Conservation (phyloP, 352 stramenopile species). For the Pythium sp. region DNA sequence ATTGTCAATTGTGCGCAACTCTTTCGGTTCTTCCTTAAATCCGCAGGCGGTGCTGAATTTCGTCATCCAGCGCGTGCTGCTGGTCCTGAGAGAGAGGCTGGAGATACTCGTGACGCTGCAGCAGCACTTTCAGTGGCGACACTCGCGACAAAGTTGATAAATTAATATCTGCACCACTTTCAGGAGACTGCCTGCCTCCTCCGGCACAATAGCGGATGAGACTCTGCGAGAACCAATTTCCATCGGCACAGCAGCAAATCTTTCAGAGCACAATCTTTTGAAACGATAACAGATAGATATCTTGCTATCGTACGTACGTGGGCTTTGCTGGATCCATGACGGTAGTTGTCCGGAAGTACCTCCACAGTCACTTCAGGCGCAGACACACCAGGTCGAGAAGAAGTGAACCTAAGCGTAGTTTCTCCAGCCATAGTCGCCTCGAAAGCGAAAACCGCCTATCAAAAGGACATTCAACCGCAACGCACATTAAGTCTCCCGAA, state of each 20-base stretch:
- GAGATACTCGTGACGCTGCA: slow-evolving; percentile 2
- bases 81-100: neutral
- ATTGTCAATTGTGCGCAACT: neutral
- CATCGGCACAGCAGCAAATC: neutral
- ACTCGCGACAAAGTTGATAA: neutral
- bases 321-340: slow-evolving; percentile 6
- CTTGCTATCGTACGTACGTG: slow-evolving; percentile 4
- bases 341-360: neutral
- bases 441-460: slow-evolving; percentile 4
- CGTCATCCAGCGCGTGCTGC: neutral
- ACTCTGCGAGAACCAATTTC: neutral
- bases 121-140: slow-evolving; percentile 1
- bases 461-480: neutral
- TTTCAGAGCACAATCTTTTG: neutral
- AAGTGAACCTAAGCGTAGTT: neutral
- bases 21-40: neutral
- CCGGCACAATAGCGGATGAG: slow-evolving; percentile 6
- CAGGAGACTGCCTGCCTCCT: neutral
- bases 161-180: no score
- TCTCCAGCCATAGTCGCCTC: neutral
- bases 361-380: slow-evolving; percentile 6
- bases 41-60: neutral
- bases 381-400: neutral
- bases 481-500: neutral
- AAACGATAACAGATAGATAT: neutral